Percentiles rank a stretch among this genome's conserved stretches.
Conservation (phyloP, 768 basidiomycete species). For the Pleurotus giganteus region DNA sequence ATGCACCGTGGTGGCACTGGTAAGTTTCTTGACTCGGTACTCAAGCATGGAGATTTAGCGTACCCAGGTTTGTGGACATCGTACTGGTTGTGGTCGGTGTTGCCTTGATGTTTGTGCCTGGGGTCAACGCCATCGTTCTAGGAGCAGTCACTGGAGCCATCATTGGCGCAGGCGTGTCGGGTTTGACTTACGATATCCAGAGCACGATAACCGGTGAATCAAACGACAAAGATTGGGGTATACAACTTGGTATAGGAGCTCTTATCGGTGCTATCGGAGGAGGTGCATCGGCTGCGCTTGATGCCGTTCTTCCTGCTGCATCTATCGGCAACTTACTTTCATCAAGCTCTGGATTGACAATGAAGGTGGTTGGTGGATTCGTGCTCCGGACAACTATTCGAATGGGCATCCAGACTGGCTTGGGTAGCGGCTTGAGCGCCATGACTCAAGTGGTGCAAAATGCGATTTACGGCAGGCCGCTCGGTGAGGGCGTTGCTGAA, state of each 20-base stretch:
- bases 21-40: too few species aligned
- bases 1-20: slow-evolving; percentile 16
- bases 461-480: background rate
- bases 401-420: background rate
- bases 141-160: background rate
- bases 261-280: slow-evolving; percentile 10
- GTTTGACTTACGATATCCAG: slow-evolving; percentile 11
- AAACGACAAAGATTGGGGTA: slow-evolving; percentile 13
- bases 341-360: background rate
- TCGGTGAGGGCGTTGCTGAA: background rate
- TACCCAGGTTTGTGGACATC: background rate
- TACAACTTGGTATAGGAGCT: slow-evolving; percentile 13
- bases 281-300: slow-evolving; percentile 5
- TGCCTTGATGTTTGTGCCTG: background rate
- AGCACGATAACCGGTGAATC: background rate
- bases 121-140: background rate
- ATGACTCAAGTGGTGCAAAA: background rate
- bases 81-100: background rate
- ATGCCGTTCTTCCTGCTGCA: slow-evolving; percentile 12
- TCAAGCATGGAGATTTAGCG: too few species aligned
- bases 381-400: background rate
- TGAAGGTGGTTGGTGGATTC: background rate
- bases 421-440: background rate
- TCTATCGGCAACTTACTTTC: background rate
- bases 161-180: slow-evolving; percentile 11